A percentile compares a stretch with the other conserved stretches of the same genome.
These are phyloP conservation scores for Sporothrix dimorphospora DNA, from an alignment of 2,329 filamentous ascomycete genomes.

Conservation along the genomic window DNA sequence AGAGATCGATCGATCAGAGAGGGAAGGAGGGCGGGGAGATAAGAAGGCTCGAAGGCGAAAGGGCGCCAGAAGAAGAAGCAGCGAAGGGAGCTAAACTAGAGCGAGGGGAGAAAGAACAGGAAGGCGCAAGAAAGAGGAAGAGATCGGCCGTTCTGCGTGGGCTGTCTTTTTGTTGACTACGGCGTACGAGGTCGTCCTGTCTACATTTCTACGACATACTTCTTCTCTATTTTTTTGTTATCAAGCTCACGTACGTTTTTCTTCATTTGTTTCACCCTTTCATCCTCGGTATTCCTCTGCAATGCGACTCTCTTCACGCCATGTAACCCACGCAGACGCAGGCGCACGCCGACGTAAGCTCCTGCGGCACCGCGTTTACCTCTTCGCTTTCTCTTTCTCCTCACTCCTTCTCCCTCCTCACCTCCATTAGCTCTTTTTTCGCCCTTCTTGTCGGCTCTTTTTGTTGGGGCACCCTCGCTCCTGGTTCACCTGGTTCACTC, in stretches of 20 bases:
- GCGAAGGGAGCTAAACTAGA: slow-evolving; percentile 11
- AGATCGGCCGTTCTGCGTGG: not conserved
- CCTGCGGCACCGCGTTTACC: not conserved
- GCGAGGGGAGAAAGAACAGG: not conserved
- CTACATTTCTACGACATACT: not conserved
- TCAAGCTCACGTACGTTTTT: not conserved
- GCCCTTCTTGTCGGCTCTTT: not conserved
- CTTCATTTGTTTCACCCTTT: not conserved
- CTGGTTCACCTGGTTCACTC: not conserved
- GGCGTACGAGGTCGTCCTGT: too few relatives aligned
- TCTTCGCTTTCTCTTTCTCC: too few relatives aligned
- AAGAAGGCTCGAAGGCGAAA: slow-evolving; percentile 3
- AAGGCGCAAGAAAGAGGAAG: not conserved
- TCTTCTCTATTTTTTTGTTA: not conserved
- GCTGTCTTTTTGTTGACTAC: not conserved
- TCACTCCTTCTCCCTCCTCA: not conserved
- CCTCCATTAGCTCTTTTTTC: not conserved
- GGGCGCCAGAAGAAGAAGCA: slow-evolving; percentile 1
- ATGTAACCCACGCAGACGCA: not conserved
- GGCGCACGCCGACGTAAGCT: not conserved
- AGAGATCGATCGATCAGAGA: slow-evolving; percentile 11
- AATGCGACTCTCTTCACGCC: not conserved
- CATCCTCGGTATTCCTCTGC: slow-evolving; percentile 3
- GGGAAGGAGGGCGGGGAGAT: not conserved
- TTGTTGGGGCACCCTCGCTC: not conserved